These are phyloP conservation scores for Podosphaera aphanis DNA, from an alignment of 2,329 filamentous ascomycete species.

Conservation along the genomic window DNA sequence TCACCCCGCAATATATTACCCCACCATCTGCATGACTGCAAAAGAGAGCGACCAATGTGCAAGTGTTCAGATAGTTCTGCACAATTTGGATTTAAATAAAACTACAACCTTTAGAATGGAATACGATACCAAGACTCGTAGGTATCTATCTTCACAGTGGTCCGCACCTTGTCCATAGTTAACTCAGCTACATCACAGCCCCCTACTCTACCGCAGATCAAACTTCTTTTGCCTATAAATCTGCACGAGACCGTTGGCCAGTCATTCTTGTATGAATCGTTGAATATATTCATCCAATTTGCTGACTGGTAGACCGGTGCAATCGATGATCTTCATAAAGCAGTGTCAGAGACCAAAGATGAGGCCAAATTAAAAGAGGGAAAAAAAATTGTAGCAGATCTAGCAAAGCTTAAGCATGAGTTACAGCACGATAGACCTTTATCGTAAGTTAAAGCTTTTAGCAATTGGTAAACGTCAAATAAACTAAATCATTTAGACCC, in stretches of 20 bases:
- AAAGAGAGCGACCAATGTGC: too few relatives aligned
- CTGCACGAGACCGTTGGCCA: constrained; percentile 75
- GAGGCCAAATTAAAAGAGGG: constrained; percentile 51
- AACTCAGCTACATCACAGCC: constrained; percentile 23
- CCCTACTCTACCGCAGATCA: constrained; percentile 59
- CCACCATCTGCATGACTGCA: too few relatives aligned
- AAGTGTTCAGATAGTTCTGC: too few relatives aligned
- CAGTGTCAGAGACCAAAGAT: constrained; percentile 30
- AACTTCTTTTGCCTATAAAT: constrained; percentile 67
- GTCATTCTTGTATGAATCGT: constrained; percentile 49
- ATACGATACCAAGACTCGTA: constrained; percentile 50
- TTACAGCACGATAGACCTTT: constrained; percentile 68
- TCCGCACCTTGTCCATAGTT: neutral
- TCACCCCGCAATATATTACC: too few relatives aligned
- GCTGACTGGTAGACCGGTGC: constrained; percentile 45
- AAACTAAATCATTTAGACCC: constrained; percentile 35
- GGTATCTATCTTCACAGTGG: constrained; percentile 17
- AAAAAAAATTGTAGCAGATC: constrained; percentile 58
- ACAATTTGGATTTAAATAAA: neutral
- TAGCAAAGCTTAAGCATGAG: constrained; percentile 79
- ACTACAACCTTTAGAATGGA: constrained; percentile 30
- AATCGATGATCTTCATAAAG: constrained; percentile 82
- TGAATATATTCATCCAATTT: neutral
- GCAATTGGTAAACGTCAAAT: too few relatives aligned
- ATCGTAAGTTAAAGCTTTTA: too few relatives aligned